Conservation (phyloP, 495 filamentous ascomycete species). For the Lasiosphaeria miniovina region DNA sequence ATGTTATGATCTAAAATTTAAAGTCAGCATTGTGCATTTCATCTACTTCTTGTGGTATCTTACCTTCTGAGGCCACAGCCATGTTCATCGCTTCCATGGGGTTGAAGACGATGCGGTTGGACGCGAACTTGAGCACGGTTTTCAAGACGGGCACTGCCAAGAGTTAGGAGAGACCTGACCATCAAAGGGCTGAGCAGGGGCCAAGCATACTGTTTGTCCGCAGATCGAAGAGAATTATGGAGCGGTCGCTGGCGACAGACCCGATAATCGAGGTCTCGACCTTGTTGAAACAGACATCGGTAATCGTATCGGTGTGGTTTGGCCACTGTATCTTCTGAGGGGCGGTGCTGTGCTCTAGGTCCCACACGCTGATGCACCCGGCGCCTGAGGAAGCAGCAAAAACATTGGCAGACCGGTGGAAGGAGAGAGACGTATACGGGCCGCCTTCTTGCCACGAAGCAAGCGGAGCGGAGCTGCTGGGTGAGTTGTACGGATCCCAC, state of each 20-base stretch:
- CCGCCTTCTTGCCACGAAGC: slow-evolving; percentile 78
- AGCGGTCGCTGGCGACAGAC: slow-evolving; percentile 78
- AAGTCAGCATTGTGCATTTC: slow-evolving; percentile 1
- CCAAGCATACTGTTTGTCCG: slow-evolving; percentile 54
- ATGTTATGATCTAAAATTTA: slow-evolving; percentile 45
- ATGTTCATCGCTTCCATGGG: slow-evolving; percentile 62
- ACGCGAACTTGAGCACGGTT: slow-evolving; percentile 72
- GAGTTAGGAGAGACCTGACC: not conserved
- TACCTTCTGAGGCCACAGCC: slow-evolving; percentile 36
- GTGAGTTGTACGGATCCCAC: slow-evolving; percentile 81
- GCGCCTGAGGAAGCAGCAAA: slow-evolving; percentile 75
- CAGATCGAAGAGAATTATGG: slow-evolving; percentile 79
- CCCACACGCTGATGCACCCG: slow-evolving; percentile 85
- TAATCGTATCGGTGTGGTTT: slow-evolving; percentile 87
- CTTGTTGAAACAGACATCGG: slow-evolving; percentile 84
- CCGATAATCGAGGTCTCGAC: slow-evolving; percentile 87
- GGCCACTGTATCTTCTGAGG: slow-evolving; percentile 84
- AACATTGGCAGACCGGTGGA: slow-evolving; percentile 67
- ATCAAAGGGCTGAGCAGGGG: not conserved
- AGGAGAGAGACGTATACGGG: slow-evolving; percentile 80
- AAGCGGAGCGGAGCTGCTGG: slow-evolving; percentile 58
- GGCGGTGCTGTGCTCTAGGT: slow-evolving; percentile 63
- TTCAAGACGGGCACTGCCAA: slow-evolving; percentile 71
- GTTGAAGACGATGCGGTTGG: slow-evolving; percentile 88
- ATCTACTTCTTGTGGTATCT: not conserved